phyloP scores from a whole-genome alignment of 208 protist genomes.

The Acanthamoeba healyi region DNA sequence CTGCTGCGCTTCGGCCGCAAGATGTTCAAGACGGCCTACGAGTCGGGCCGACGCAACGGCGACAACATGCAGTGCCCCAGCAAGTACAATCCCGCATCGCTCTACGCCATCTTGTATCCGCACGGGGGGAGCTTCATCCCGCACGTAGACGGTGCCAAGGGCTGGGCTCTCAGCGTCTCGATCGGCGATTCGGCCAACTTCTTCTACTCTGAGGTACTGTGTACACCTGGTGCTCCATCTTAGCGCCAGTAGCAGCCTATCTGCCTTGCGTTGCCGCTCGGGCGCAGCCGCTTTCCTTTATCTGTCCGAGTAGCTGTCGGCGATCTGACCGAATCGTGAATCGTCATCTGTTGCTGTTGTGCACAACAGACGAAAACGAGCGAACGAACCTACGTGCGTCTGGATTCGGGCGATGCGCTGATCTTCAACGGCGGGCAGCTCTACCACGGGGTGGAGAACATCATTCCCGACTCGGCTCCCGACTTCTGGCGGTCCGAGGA shows the following conservation, averaged over 20 bases:
- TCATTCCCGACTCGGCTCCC: not conserved
- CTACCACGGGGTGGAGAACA: slow-evolving; percentile 52
- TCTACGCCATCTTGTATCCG: slow-evolving; percentile 53
- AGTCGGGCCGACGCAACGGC: slow-evolving; percentile 19
- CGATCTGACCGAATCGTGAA: no score
- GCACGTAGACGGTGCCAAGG: slow-evolving; percentile 41
- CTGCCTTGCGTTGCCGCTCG: not conserved
- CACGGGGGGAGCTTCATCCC: slow-evolving; percentile 56
- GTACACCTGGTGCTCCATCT: not conserved
- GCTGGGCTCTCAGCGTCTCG: slow-evolving; percentile 48
- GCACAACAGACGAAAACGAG: slow-evolving; percentile 22
- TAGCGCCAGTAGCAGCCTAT: not conserved
- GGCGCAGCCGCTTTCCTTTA: not conserved
- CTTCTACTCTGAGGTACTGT: slow-evolving; percentile 54
- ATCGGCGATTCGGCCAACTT: slow-evolving; percentile 46
- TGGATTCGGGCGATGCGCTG: slow-evolving; percentile 40
- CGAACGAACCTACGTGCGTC: slow-evolving; percentile 52
- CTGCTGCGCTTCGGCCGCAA: slow-evolving; percentile 44
- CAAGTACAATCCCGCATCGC: slow-evolving; percentile 38
- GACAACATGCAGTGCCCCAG: slow-evolving; percentile 65
- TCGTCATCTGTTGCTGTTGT: not conserved
- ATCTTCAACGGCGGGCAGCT: slow-evolving; percentile 61
- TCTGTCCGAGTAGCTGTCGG: no score
- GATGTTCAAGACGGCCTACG: slow-evolving; percentile 57
- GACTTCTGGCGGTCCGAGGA: slow-evolving; percentile 58